Conservation (phyloP, 225 moss, liverwort and hornwort genomes). For the Climacium dendroides region DNA sequence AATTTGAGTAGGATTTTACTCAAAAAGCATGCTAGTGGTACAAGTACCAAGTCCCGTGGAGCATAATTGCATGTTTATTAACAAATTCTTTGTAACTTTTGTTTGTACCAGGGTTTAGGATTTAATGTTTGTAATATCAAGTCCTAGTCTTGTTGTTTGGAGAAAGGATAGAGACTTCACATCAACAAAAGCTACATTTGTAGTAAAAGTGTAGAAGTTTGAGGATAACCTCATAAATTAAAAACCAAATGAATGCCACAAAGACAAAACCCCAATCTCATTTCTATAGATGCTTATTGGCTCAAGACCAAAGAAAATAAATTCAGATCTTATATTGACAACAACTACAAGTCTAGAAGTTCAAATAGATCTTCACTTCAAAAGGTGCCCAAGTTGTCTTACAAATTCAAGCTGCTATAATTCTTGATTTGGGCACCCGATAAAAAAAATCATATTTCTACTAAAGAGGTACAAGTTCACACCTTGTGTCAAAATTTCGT, state of each 20-base stretch:
- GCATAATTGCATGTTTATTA: too few relatives aligned
- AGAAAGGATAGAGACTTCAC: neutral
- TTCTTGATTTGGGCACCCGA: rapidly evolving
- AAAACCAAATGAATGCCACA: too few relatives aligned
- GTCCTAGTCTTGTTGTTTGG: neutral
- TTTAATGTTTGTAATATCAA: neutral
- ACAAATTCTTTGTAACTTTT: neutral
- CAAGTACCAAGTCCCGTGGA: rapidly evolving
- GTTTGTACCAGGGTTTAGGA: neutral
- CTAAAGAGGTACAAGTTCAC: rapidly evolving
- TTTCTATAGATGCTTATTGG: too few relatives aligned
- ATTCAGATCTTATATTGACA: too few relatives aligned
- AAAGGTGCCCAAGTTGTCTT: rapidly evolving
- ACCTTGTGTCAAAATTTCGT: neutral
- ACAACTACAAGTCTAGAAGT: too few relatives aligned
- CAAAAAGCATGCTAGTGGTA: rapidly evolving
- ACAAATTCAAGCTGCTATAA: rapidly evolving
- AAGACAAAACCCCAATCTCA: too few relatives aligned
- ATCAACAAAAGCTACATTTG: neutral
- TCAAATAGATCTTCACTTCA: too few relatives aligned
- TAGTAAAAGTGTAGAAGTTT: neutral
- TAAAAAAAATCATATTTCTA: neutral
- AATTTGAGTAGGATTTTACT: neutral
- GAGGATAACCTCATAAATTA: too few relatives aligned
- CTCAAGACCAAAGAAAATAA: too few relatives aligned